Conservation (phyloP, 768 basidiomycete species). For the Trametes cinnabarina region DNA sequence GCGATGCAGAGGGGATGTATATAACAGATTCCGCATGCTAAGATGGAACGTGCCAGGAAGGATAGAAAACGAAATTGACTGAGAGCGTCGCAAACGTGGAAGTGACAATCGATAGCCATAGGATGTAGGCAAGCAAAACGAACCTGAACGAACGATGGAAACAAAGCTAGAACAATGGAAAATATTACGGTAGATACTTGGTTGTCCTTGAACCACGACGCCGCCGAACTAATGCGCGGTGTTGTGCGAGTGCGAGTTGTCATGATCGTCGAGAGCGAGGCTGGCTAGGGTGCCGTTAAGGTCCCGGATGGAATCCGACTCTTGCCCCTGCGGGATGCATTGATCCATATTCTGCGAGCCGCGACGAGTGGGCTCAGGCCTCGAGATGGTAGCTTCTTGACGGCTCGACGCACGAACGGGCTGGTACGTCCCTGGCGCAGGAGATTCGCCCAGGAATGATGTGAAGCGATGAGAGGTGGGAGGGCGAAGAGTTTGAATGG, state of each 20-base stretch:
- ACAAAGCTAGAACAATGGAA: constrained; percentile 17
- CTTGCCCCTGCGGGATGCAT: constrained; percentile 27
- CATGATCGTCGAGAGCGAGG: constrained; percentile 55
- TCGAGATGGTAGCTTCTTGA: constrained; percentile 31
- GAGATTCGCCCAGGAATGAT: constrained; percentile 43
- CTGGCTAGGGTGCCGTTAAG: constrained; percentile 76
- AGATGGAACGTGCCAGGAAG: constrained; percentile 23
- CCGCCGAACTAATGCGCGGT: not conserved
- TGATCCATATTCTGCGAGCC: constrained; percentile 23
- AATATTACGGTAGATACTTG: constrained; percentile 9
- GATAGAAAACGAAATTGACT: constrained; percentile 15
- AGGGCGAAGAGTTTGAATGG: constrained; percentile 34
- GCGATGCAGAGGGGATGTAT: constrained; percentile 15
- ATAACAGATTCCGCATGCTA: constrained; percentile 26
- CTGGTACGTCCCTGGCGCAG: constrained; percentile 26
- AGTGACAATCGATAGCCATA: constrained; percentile 21
- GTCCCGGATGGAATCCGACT: constrained; percentile 60
- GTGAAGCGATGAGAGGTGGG: constrained; percentile 46
- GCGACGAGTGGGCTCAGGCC: constrained; percentile 22
- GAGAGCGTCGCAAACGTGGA: constrained; percentile 26
- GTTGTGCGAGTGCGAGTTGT: constrained; percentile 20
- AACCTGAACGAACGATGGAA: constrained; percentile 9
- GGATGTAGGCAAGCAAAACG: constrained; percentile 13
- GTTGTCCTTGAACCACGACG: not conserved
- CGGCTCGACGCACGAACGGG: constrained; percentile 42